phyloP scores from a whole-genome alignment of 768 basidiomycete species.

The Lanmaoa rubissima region DNA sequence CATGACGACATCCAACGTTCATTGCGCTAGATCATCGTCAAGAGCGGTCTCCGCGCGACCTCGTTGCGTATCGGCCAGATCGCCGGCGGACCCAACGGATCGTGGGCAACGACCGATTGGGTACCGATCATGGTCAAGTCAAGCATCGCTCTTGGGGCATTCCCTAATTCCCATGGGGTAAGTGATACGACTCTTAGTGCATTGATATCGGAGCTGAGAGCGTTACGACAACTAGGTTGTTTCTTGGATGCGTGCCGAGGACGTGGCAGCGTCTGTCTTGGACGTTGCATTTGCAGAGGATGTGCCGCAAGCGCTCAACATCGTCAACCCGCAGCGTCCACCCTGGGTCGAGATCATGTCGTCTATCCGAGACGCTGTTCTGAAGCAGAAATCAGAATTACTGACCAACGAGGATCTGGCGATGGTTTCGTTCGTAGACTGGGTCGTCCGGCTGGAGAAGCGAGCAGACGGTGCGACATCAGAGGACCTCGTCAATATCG shows the following conservation, averaged over 20 bases:
- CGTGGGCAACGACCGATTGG: constrained; percentile 37
- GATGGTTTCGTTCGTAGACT: constrained; percentile 27
- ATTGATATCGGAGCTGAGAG: background rate
- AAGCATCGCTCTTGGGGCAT: constrained; percentile 27
- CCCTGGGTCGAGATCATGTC: constrained; percentile 30
- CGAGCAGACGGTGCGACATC: constrained; percentile 16
- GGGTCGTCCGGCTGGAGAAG: constrained; percentile 30
- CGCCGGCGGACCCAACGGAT: constrained; percentile 32
- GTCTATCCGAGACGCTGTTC: constrained; percentile 18
- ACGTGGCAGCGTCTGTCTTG: constrained; percentile 32
- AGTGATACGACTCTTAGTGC: constrained; percentile 7
- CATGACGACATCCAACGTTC: background rate
- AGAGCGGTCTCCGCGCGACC: constrained; percentile 24
- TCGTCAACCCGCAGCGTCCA: constrained; percentile 38
- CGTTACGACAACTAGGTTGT: constrained; percentile 14
- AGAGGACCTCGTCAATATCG: constrained; percentile 6
- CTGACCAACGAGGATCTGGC: constrained; percentile 11
- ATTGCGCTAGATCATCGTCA: constrained; percentile 21
- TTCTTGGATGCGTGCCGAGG: constrained; percentile 39
- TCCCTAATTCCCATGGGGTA: constrained; percentile 34
- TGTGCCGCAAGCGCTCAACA: constrained; percentile 30
- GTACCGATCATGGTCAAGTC: constrained; percentile 36
- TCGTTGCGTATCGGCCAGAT: constrained; percentile 36
- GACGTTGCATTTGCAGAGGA: constrained; percentile 31
- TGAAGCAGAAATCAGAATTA: constrained; percentile 10